A percentile compares a stretch with the other conserved stretches of the same genome.
Conservation (phyloP, 352 stramenopile genomes). For the Plasmopara viticola region DNA sequence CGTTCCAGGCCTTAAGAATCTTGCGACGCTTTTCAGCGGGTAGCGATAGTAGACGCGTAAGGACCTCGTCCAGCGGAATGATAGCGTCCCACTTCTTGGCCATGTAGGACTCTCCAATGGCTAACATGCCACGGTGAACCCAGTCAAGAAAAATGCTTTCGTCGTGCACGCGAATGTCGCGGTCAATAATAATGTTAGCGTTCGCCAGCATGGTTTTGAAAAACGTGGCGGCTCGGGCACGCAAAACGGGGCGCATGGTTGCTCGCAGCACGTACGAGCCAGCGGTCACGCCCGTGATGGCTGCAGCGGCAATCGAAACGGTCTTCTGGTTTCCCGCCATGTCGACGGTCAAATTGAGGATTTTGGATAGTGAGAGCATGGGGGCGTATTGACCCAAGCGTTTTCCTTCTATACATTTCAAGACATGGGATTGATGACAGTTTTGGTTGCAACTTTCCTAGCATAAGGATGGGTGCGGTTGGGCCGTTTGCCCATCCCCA, state of each 20-base stretch:
- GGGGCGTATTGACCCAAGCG: too few species aligned
- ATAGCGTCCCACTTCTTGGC: slow-evolving; percentile 82
- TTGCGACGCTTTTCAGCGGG: slow-evolving; percentile 69
- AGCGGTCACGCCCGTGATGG: slow-evolving; percentile 53
- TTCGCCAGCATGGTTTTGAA: slow-evolving; percentile 79
- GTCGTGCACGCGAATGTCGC: slow-evolving; percentile 79
- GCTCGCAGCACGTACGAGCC: slow-evolving; percentile 61
- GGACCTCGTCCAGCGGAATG: slow-evolving; percentile 68
- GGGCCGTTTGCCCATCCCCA: too few species aligned
- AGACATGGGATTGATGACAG: too few species aligned
- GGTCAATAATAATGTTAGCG: slow-evolving; percentile 73
- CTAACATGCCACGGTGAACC: slow-evolving; percentile 78
- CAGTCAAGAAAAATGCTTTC: slow-evolving; percentile 83
- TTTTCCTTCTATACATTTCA: too few species aligned
- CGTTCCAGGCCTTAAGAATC: slow-evolving; percentile 85
- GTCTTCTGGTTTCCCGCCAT: slow-evolving; percentile 65
- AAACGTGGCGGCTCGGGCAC: slow-evolving; percentile 59
- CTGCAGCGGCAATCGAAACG: slow-evolving; percentile 57
- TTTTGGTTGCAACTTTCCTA: too few species aligned
- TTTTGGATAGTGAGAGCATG: too few species aligned
- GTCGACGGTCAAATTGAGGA: slow-evolving; percentile 2
- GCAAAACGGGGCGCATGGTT: slow-evolving; percentile 65
- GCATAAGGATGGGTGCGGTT: too few species aligned
- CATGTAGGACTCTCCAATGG: slow-evolving; percentile 87
- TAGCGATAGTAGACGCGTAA: slow-evolving; percentile 66